These are phyloP conservation scores for Eimeria maxima DNA, from an alignment of 169 alveolate species.

Conservation along the genomic window DNA sequence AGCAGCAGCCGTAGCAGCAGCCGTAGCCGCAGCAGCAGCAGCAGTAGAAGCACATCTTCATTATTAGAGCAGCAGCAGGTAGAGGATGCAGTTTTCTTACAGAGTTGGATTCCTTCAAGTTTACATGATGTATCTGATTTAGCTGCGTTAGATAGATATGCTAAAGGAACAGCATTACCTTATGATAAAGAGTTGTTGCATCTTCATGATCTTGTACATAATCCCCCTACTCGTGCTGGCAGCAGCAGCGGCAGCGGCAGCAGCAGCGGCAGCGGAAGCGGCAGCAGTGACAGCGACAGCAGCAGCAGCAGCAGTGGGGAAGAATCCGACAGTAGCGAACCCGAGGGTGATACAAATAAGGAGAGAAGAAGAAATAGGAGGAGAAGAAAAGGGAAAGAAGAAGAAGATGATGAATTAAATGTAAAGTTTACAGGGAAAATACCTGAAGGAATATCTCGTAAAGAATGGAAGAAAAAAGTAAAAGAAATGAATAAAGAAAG, in stretches of 20 bases:
- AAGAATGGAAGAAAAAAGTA: constrained; percentile 85
- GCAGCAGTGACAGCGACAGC: constrained; percentile 57
- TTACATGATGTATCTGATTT: constrained; percentile 88
- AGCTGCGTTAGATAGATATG: constrained; percentile 85
- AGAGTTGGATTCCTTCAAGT: constrained; percentile 90
- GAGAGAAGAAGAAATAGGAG: background rate
- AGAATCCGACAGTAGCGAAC: constrained; percentile 14
- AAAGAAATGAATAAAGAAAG: constrained; percentile 82
- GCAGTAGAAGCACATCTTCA: constrained; percentile 25
- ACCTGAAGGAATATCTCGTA: constrained; percentile 80
- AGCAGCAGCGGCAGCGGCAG: constrained; percentile 71
- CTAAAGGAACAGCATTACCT: background rate
- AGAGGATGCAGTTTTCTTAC: constrained; percentile 87
- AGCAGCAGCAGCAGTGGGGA: background rate
- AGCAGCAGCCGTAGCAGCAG: constrained; percentile 18
- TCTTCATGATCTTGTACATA: background rate
- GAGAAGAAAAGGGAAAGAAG: background rate
- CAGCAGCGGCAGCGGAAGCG: constrained; percentile 48
- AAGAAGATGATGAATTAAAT: background rate
- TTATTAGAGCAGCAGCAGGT: constrained; percentile 58
- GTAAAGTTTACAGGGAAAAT: constrained; percentile 61
- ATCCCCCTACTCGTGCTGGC: background rate
- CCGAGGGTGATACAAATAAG: background rate
- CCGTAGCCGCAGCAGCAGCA: constrained; percentile 44
- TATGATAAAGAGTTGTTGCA: background rate